Conservation (phyloP, 2,329 filamentous ascomycete species). For the Teratosphaeria gauchensis region DNA sequence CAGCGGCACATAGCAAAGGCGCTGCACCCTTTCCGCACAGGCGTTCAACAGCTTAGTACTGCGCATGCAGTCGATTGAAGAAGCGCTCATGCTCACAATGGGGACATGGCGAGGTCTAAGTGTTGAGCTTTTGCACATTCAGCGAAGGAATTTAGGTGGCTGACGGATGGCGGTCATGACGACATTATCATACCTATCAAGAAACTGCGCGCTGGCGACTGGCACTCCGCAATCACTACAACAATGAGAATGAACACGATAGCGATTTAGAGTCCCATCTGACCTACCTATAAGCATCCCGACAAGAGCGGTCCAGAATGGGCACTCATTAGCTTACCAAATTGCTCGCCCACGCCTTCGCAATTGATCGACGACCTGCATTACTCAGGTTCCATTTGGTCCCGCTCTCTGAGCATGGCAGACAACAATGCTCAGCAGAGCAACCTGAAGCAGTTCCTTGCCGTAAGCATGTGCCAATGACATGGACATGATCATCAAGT, state of each 20-base stretch:
- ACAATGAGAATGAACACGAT: background rate
- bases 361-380: background rate
- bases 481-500: background rate
- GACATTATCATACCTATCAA: background rate
- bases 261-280: background rate
- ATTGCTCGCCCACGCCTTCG: background rate
- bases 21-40: background rate
- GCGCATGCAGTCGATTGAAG: background rate
- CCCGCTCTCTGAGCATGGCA: constrained; percentile 4
- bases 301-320: background rate
- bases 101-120: background rate
- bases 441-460: constrained; percentile 17
- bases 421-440: constrained; percentile 10
- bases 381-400: background rate
- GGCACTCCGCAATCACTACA: background rate
- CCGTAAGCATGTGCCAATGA: constrained; percentile 6
- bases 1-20: background rate
- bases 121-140: background rate
- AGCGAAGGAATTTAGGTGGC: background rate
- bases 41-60: background rate
- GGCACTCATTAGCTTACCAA: background rate
- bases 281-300: background rate
- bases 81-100: background rate
- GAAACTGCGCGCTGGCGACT: background rate
- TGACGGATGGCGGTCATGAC: background rate